These are phyloP conservation scores for Akanthomyces lecanii DNA, from an alignment of 2,329 filamentous ascomycete species.

Conservation along the genomic window DNA sequence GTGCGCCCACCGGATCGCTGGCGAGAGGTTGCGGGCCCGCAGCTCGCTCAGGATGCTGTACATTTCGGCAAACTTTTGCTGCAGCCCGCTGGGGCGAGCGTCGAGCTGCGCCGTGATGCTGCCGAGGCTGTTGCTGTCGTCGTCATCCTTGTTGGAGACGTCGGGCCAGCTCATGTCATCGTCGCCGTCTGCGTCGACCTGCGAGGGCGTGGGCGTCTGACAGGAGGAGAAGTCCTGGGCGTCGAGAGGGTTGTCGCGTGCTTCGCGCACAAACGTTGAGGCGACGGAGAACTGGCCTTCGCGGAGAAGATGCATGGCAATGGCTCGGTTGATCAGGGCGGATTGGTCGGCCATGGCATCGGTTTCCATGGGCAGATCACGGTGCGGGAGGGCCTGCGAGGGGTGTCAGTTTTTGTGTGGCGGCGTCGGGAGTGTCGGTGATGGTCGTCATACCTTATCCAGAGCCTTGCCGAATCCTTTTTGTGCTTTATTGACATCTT, in stretches of 20 bases:
- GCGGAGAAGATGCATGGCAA: constrained; percentile 92
- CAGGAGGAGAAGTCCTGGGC: neutral
- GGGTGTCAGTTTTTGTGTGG: constrained; percentile 22
- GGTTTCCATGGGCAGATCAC: constrained; percentile 70
- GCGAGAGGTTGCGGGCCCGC: constrained; percentile 67
- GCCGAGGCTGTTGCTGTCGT: neutral
- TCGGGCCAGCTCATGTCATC: constrained; percentile 25
- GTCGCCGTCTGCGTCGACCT: constrained; percentile 24
- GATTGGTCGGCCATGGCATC: constrained; percentile 75
- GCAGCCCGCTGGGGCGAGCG: constrained; percentile 48
- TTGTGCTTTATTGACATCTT: constrained; percentile 76
- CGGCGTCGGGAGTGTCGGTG: neutral
- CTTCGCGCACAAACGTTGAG: constrained; percentile 76
- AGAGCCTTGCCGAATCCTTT: constrained; percentile 81
- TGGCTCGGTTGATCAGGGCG: constrained; percentile 81
- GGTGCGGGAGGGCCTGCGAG: constrained; percentile 38
- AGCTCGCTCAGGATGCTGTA: constrained; percentile 82
- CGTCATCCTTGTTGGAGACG: neutral
- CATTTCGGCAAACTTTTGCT: constrained; percentile 81
- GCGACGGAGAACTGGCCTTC: constrained; percentile 92
- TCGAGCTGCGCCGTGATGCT: constrained; percentile 5
- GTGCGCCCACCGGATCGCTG: constrained; percentile 84
- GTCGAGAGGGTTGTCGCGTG: constrained; percentile 34
- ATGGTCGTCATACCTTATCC: constrained; percentile 58
- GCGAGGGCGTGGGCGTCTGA: constrained; percentile 18